A percentile compares a stretch with the other conserved stretches of the same genome.
Evolutionary conservation across 441 rosid species (phyloP).

Genomic region (Cnidoscolus chayamansa): DNA sequence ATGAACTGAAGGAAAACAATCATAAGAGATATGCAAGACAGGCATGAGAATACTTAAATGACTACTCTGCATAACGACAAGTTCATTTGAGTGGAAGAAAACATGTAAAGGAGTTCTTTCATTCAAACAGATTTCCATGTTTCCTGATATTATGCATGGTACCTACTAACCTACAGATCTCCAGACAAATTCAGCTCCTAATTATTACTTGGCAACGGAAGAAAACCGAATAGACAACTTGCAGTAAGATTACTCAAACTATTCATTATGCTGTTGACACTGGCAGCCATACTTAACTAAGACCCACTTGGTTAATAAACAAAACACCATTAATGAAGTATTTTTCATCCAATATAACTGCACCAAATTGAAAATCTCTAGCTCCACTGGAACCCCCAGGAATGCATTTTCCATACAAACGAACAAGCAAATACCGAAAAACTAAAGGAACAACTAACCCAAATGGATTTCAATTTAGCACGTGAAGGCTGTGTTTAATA

Average conservation of each 20-base stretch:
- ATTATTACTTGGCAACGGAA: neutral
- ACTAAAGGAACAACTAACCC: neutral
- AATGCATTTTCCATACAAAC: neutral
- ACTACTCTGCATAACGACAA: too few species aligned
- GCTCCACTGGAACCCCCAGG: too few species aligned
- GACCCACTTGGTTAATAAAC: neutral
- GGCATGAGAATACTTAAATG: neutral
- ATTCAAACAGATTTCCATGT: too few species aligned
- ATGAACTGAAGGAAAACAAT: neutral
- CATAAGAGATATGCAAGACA: neutral
- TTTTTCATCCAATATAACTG: neutral
- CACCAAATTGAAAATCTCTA: neutral
- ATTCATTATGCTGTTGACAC: neutral
- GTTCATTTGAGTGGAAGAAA: neutral
- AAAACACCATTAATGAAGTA: neutral
- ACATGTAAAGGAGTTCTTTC: too few species aligned
- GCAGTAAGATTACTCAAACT: neutral
- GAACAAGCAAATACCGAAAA: neutral
- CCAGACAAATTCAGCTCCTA: neutral
- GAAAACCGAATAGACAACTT: neutral
- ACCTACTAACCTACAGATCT: neutral
- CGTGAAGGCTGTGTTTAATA: too few species aligned
- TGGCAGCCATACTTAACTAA: neutral
- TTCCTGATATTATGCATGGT: neutral
- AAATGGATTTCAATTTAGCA: too few species aligned